A percentile compares a stretch with the other conserved stretches of the same genome.
These are phyloP conservation scores for Boletus vinaceobasis DNA, from an alignment of 768 basidiomycete genomes.

Conservation along the genomic window DNA sequence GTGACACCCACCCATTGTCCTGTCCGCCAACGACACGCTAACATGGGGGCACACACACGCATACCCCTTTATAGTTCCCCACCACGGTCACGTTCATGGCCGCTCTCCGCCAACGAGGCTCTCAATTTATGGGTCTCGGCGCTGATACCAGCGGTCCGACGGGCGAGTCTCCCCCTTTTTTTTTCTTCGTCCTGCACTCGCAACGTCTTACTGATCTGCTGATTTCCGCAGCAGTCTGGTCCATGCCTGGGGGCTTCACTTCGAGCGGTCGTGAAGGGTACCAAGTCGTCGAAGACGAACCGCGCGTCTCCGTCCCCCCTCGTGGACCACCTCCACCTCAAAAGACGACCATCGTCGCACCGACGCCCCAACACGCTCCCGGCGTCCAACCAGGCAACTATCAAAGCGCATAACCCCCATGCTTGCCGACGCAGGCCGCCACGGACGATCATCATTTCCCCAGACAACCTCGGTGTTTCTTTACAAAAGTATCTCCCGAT, in stretches of 20 bases:
- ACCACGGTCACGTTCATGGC: conserved; percentile 50
- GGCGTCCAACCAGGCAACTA: conserved; percentile 23
- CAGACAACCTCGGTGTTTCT: neutral
- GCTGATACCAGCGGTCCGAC: conserved; percentile 56
- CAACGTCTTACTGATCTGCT: neutral
- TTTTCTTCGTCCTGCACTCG: neutral
- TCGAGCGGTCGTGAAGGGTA: conserved; percentile 53
- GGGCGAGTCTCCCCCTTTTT: conserved; percentile 33
- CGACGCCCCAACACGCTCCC: conserved; percentile 15
- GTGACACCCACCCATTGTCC: too few relatives aligned
- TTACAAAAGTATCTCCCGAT: too few relatives aligned
- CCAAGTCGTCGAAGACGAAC: conserved; percentile 55
- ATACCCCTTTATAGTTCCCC: conserved; percentile 45
- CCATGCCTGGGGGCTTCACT: conserved; percentile 76
- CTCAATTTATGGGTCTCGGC: conserved; percentile 49
- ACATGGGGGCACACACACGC: neutral
- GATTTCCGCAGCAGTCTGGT: conserved; percentile 51
- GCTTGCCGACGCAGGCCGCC: neutral
- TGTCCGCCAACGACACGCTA: neutral
- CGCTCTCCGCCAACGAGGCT: conserved; percentile 57
- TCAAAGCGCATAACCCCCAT: conserved; percentile 17
- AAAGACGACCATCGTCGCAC: conserved; percentile 8
- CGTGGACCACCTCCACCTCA: conserved; percentile 15
- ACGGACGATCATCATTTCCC: neutral
- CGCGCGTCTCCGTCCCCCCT: conserved; percentile 13